phyloP scores from a whole-genome alignment of 2,329 filamentous ascomycete genomes.

The Penicillium frequentans region DNA sequence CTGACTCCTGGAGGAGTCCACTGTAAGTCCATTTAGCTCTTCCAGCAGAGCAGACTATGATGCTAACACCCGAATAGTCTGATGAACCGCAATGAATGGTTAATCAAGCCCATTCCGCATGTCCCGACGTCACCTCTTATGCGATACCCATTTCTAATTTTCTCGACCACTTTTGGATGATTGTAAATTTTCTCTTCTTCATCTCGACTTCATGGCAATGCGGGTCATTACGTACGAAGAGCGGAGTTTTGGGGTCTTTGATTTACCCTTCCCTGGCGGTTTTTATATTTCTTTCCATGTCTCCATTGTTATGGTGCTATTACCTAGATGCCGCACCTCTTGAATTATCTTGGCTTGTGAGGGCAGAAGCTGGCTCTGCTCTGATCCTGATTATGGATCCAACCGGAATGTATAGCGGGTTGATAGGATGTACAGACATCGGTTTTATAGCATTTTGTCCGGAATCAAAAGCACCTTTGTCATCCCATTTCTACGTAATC shows the following conservation, averaged over 20 bases:
- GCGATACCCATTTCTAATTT: conserved; percentile 22
- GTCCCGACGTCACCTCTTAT: conserved; percentile 4
- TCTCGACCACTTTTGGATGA: conserved; percentile 9
- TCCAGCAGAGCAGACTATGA: background rate
- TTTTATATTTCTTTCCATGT: background rate
- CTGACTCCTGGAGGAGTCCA: conserved; percentile 38
- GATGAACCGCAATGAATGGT: conserved; percentile 53
- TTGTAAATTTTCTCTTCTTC: conserved; percentile 8
- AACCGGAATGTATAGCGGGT: background rate
- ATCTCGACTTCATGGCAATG: conserved; percentile 9
- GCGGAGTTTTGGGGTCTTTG: conserved; percentile 15
- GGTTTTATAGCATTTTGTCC: background rate
- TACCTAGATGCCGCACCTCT: background rate
- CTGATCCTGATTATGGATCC: background rate
- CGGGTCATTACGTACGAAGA: conserved; percentile 11
- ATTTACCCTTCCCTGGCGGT: background rate
- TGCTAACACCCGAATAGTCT: conserved; percentile 78
- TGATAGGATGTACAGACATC: conserved; percentile 16
- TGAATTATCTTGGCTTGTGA: background rate
- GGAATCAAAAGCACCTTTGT: conserved; percentile 10
- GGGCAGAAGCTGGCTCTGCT: conserved; percentile 7
- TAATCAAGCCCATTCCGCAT: conserved; percentile 5
- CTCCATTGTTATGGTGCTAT: background rate
- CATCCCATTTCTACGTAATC: background rate
- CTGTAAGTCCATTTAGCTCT: conserved; percentile 49